These are phyloP conservation scores for Dillenia turbinata DNA, from an alignment of 164 flowering plant species.

Conservation along the genomic window DNA sequence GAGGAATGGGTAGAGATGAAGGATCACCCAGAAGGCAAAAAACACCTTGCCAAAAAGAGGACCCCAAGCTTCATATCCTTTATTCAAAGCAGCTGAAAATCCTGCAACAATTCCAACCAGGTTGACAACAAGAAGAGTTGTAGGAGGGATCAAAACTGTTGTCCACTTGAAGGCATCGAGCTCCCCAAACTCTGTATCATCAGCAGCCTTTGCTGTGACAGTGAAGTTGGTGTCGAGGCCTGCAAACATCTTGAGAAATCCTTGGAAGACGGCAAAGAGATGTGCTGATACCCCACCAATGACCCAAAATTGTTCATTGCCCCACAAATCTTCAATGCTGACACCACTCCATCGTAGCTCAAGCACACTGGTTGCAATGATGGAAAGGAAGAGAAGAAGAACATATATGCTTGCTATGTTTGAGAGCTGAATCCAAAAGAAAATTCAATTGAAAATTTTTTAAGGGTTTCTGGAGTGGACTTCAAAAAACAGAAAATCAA, in stretches of 20 bases:
- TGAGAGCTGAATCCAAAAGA: constrained; percentile 56
- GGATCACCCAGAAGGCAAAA: constrained; percentile 91
- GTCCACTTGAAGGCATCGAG: constrained; percentile 93
- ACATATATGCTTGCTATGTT: constrained; percentile 78
- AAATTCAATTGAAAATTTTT: neutral
- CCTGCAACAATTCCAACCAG: constrained; percentile 94
- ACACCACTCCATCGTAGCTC: constrained; percentile 98
- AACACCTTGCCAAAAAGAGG: constrained; percentile 93
- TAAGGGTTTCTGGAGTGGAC: neutral
- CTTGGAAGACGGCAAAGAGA: constrained; percentile 97
- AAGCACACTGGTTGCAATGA: constrained; percentile 80
- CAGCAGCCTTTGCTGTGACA: constrained; percentile 82
- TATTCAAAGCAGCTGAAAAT: constrained; percentile 85
- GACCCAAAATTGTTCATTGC: constrained; percentile 99
- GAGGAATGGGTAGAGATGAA: constrained; percentile 93
- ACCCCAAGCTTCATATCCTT: constrained; percentile 94
- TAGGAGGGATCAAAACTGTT: constrained; percentile 89
- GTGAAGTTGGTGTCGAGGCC: constrained; percentile 96
- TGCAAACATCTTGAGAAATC: constrained; percentile 81
- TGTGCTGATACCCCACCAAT: constrained; percentile 99
- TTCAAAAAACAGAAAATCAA: neutral
- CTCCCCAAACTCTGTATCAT: constrained; percentile 81
- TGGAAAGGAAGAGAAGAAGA: constrained; percentile 88
- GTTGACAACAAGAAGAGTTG: constrained; percentile 77
- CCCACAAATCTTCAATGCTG: constrained; percentile 85